Evolutionary conservation across 2,329 filamentous ascomycete genomes (phyloP), one percentile per base, ranked within the genome.

Genomic region (Verticillium dahliae): DNA sequence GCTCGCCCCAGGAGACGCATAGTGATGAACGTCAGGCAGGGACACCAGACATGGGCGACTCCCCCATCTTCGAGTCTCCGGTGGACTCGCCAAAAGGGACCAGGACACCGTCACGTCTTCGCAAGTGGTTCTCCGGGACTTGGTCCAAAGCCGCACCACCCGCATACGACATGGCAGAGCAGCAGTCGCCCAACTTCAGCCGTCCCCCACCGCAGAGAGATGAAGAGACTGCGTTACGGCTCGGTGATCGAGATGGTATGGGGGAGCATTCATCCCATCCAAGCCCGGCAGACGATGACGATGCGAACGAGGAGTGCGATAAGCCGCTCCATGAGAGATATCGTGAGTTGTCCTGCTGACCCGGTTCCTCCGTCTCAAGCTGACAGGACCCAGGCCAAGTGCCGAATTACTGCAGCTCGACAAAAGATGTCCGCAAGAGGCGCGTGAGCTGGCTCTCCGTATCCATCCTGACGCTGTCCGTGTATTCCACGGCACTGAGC

Each of bases 401-500:
- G 2, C 74, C 74, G 1, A 71, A 65, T 10, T 71, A 72, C 35
- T 77, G 75, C 62, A 68, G 65, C 27, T 75, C 74, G 3, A 66
- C 61, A 31, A 65, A 66, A 35, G 70, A 75, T 38, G 71, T 76
- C 27, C 69, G 71, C 56, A 68, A 66, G 34, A 68, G 63, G 3
- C 67, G 72, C 50, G 67, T 65, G 13, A 76, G 72, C 56, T 87
- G 83, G 82, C 73, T 87, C 10, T 80, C 77, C 9, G 68, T 80
- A 11, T 78, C 74, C 0, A 74, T 84, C 14, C 68, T 81, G 18
- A 55, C 73, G 1, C 68, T 85, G 1, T 86, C 85, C 0, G 59
- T 90, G 1, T 88, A 89, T 67, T 88, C 87, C 0, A 89, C 87
- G 0, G 65, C 82, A 1, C 77, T 88, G 60, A 89, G 86, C n/a